Conservation (phyloP, 1,284 basidiomycete species). For the Golubevia pallescens region DNA sequence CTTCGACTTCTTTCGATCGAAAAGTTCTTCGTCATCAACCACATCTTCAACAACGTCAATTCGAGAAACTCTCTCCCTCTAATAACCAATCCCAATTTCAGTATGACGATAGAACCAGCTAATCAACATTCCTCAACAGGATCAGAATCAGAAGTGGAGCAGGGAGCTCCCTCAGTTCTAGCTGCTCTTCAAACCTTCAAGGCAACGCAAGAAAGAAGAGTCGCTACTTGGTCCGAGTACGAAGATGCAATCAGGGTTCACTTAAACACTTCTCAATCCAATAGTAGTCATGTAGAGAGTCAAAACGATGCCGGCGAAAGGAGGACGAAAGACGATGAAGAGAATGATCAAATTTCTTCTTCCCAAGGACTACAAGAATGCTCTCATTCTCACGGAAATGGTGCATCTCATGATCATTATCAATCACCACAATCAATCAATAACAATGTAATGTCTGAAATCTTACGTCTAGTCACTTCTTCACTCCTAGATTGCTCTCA, state of each 20-base stretch:
- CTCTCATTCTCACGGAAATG: not conserved
- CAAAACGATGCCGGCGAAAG: not conserved
- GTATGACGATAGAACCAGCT: not conserved
- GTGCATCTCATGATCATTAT: not conserved
- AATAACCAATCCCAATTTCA: no score
- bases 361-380: not conserved
- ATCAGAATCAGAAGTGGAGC: not conserved
- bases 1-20: no score
- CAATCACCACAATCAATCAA: not conserved
- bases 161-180: not conserved
- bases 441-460: slow-evolving; percentile 23
- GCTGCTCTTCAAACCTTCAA: slow-evolving; percentile 19
- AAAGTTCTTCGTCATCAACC: no score
- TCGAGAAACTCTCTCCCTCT: no score
- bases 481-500: slow-evolving; percentile 36
- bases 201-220: slow-evolving; percentile 34
- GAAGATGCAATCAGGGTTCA: slow-evolving; percentile 33
- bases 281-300: slow-evolving; percentile 8
- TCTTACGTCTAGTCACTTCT: slow-evolving; percentile 34
- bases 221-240: slow-evolving; percentile 37
- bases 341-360: slow-evolving; percentile 1
- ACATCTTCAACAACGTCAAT: no score
- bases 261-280: slow-evolving; percentile 15
- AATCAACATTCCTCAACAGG: not conserved
- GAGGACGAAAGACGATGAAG: slow-evolving; percentile 3